Evolutionary conservation across 345 rosid species (phyloP), one percentile per base, ranked within the genome.

Genomic region (Arabidopsis arenosa): DNA sequence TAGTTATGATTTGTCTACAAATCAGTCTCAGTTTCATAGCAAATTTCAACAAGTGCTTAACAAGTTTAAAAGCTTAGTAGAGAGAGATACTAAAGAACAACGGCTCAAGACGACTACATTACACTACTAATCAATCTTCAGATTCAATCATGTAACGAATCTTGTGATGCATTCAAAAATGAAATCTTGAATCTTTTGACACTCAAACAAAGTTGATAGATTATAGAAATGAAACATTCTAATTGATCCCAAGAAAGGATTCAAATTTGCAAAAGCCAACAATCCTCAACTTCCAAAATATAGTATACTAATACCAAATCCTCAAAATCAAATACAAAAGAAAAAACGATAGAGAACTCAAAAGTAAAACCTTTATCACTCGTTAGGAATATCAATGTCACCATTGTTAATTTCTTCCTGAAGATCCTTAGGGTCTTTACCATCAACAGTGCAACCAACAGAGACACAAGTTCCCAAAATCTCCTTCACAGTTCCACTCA

Each of bases 401-500:
- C 91, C 89, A 58, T 72, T 82, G 28, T 15, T 39, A 17, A 87
- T 87, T 36, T 87, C 89, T 54, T 82, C 72, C 73, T 87, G 89
- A 72, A 87, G 63, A 39, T 82, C 89, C 72, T 87, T 87, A 0
- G 89, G 89, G 37, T 84, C 81, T 74, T 84, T 85, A 0, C 88
- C 88, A 40, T 86, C 88, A 14, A 86, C 88, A 4, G 85, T 86
- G 12, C 90, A 87, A 7, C 90, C 90, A 4, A 87, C 90, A 5
- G 88, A 85, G 21, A 87, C 90, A 54, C 90, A 87, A 1, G 90
- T 87, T 5, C 88, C 90, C 13, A 87, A 74, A 15, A 87, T 87
- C 77, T 85, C 90, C 80, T 83, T 87, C 49, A 87, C 88, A 5
- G 88, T 81, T 2, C 89, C 88, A 21, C 74, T 75, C 59, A 85